Percentiles rank a stretch among this genome's conserved stretches.
phyloP scores from a whole-genome alignment of 2,329 filamentous ascomycete genomes.

The Alternaria sp. region DNA sequence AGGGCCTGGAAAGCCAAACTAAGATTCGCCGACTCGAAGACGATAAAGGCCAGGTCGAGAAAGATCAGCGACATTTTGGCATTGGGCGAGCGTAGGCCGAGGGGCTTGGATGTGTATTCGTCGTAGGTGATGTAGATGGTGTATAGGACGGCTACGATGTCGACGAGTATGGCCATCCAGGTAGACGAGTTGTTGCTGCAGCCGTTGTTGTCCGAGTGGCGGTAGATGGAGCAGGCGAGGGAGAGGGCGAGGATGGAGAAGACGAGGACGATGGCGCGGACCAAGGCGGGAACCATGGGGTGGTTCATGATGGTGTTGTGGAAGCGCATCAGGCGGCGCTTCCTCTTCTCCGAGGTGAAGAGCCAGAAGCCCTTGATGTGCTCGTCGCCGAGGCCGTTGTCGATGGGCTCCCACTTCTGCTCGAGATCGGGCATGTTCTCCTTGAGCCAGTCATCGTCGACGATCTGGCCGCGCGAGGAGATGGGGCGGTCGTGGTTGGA shows the following conservation, averaged over 20 bases:
- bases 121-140: constrained; percentile 94
- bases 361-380: constrained; percentile 58
- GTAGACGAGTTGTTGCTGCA: constrained; percentile 66
- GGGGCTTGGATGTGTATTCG: constrained; percentile 91
- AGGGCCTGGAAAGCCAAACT: constrained; percentile 87
- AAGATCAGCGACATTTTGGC: constrained; percentile 90
- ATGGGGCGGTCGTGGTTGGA: constrained; percentile 36
- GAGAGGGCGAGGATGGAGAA: constrained; percentile 84
- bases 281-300: constrained; percentile 82
- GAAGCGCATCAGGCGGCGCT: constrained; percentile 64
- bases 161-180: constrained; percentile 86
- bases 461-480: constrained; percentile 43
- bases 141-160: constrained; percentile 87
- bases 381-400: constrained; percentile 58
- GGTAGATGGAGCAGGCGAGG: constrained; percentile 76
- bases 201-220: constrained; percentile 47
- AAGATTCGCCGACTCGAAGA: constrained; percentile 93
- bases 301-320: constrained; percentile 77
- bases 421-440: constrained; percentile 56
- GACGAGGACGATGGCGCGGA: constrained; percentile 80
- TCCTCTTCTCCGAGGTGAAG: constrained; percentile 55
- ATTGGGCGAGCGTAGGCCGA: constrained; percentile 81
- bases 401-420: constrained; percentile 61
- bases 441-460: constrained; percentile 55
- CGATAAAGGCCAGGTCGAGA: constrained; percentile 93